These are phyloP conservation scores for Aspergillus nanangensis DNA, from an alignment of 495 filamentous ascomycete species.

Conservation along the genomic window DNA sequence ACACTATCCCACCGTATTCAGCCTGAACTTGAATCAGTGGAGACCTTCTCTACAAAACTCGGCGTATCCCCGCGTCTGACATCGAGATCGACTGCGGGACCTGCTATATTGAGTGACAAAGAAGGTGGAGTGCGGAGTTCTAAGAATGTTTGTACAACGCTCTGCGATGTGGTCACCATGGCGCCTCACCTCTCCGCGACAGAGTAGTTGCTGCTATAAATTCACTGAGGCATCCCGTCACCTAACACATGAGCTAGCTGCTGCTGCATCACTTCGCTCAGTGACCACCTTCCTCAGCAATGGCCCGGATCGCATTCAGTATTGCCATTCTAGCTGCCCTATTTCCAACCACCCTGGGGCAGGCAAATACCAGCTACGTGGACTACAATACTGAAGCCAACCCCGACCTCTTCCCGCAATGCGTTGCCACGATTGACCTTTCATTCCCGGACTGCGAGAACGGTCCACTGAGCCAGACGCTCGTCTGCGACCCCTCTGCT, in stretches of 20 bases:
- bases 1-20: no score
- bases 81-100: constrained; percentile 18
- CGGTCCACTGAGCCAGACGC: constrained; percentile 27
- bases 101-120: constrained; percentile 11
- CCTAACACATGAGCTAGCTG: no score
- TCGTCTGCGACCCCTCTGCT: constrained; percentile 45
- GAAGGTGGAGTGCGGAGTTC: constrained; percentile 1
- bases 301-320: constrained; percentile 12
- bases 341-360: constrained; percentile 19
- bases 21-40: constrained; percentile 15
- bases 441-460: constrained; percentile 32
- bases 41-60: not conserved
- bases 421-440: constrained; percentile 15
- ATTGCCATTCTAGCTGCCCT: constrained; percentile 25
- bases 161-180: not conserved
- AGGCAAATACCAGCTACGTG: constrained; percentile 25
- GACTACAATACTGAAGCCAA: constrained; percentile 29
- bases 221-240: no score
- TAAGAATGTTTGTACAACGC: constrained; percentile 7
- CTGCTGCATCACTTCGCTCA: no score
- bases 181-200: no score
- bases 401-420: constrained; percentile 24
- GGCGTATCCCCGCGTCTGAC: constrained; percentile 16
- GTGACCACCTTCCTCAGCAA: constrained; percentile 1
- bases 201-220: not conserved